phyloP scores from a whole-genome alignment of 257 asterid genomes.

The Cynanchum wilfordii region DNA sequence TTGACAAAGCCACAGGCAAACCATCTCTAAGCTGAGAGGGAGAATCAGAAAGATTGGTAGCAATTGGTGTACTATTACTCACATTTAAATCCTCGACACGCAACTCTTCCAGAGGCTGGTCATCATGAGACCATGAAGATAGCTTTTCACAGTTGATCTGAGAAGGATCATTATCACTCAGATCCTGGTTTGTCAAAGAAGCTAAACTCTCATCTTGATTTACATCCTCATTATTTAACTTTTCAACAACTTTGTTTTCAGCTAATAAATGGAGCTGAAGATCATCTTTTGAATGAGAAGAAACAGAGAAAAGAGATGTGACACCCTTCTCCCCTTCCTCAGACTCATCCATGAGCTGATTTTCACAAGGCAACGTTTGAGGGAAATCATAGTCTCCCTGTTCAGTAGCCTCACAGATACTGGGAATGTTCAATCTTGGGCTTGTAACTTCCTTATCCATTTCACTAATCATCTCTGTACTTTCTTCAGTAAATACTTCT shows the following conservation, averaged over 20 bases:
- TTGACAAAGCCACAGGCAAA: constrained; percentile 21
- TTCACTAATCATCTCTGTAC: constrained; percentile 18
- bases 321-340: constrained; percentile 12
- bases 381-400: constrained; percentile 33
- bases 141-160: constrained; percentile 22
- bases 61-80: constrained; percentile 8
- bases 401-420: constrained; percentile 23
- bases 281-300: constrained; percentile 21
- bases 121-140: constrained; percentile 19
- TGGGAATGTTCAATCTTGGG: constrained; percentile 27
- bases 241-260: constrained; percentile 26
- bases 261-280: constrained; percentile 20
- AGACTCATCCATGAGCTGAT: constrained; percentile 27
- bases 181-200: constrained; percentile 9
- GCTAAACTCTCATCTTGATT: constrained; percentile 20
- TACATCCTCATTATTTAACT: constrained; percentile 20
- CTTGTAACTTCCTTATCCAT: constrained; percentile 24
- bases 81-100: constrained; percentile 16
- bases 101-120: constrained; percentile 18
- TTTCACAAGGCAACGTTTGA: constrained; percentile 27
- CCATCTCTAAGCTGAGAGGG: constrained; percentile 15
- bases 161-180: constrained; percentile 9
- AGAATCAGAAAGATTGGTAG: constrained; percentile 16
- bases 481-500: constrained; percentile 30
- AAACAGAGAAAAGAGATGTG: constrained; percentile 23